Evolutionary conservation across 148 eudicot species (phyloP), one percentile per base, ranked within the genome.

Genomic region (Rhododendron mucronatum): DNA sequence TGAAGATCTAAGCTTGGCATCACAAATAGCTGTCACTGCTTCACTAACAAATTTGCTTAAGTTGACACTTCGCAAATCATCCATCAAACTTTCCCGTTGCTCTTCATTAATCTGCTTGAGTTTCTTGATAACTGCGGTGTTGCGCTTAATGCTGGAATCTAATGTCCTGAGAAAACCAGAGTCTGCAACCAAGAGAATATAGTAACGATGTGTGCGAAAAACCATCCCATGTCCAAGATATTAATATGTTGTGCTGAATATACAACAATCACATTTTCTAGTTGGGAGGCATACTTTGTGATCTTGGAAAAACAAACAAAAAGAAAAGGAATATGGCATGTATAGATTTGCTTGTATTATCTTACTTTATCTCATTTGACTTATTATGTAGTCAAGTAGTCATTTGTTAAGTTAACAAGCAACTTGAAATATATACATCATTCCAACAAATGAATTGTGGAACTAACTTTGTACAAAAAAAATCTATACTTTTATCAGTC

Each of bases 1-100:
- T 84, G 98, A 93, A 78, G 93, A 82, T 91, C 91, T 95, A 81
- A 97, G 94, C 94, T 97, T 97, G 87, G 98, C 93, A 84, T 97
- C 99, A 88, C 98, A 95, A 82, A 97, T 97, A 86, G 97, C 95
- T 23, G 95, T 85, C 84, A 97, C 99, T 83, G 98, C 99, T 91
- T 97, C 99, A 80, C 98, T 97, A 78, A 97, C 99, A 89, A 97
- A 97, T 90, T 95, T 97, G 88, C 99, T 97, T 83, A 97, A 88
- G 87, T 97, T 97, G 87, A 97, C 96, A 89, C 95, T 87, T 76
- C 95, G 92, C 89, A 97, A 89, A 59, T 97, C 99, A 84, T 97
- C 98, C 96, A 95, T 92, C 91, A 97, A 91, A 75, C 95, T 92
- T 92, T 97, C 99, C 86, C 95, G 92, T 86, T 93, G 98, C 83